Evolutionary conservation across 371 early-diverging fungal species (phyloP).

Genomic region (Actinomucor elegans): DNA sequence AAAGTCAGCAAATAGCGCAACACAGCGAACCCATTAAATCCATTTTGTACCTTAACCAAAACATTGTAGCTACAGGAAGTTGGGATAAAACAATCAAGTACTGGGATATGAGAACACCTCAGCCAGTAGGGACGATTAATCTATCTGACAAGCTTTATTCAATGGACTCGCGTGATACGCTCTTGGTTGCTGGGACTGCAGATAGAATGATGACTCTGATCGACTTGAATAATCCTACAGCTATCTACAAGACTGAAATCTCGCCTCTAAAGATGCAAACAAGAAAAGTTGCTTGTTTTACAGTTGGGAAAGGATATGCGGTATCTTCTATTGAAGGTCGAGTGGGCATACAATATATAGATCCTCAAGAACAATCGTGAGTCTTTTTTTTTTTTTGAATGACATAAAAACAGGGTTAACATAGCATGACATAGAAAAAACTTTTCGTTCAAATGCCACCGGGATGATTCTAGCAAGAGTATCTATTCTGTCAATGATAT

Average conservation of each 20-base stretch:
- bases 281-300: constrained; percentile 74
- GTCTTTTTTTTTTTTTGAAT: too few species aligned
- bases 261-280: constrained; percentile 90
- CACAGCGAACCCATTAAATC: constrained; percentile 82
- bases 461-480: constrained; percentile 65
- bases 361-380: constrained; percentile 74
- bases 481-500: constrained; percentile 86
- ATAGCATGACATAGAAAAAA: constrained; percentile 47
- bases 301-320: constrained; percentile 78
- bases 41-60: constrained; percentile 68
- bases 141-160: constrained; percentile 84
- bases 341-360: constrained; percentile 87
- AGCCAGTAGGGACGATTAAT: constrained; percentile 67
- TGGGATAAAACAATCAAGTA: constrained; percentile 97
- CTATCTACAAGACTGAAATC: constrained; percentile 50
- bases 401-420: neutral
- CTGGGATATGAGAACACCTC: constrained; percentile 84
- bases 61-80: constrained; percentile 61
- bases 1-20: constrained; percentile 72
- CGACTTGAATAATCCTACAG: constrained; percentile 75
- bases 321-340: constrained; percentile 92
- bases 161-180: constrained; percentile 68
- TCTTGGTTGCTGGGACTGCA: constrained; percentile 29
- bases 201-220: constrained; percentile 66
- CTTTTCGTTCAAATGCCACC: constrained; percentile 95